These are phyloP conservation scores for Grammothele lineata DNA, from an alignment of 768 basidiomycete species.

Conservation along the genomic window DNA sequence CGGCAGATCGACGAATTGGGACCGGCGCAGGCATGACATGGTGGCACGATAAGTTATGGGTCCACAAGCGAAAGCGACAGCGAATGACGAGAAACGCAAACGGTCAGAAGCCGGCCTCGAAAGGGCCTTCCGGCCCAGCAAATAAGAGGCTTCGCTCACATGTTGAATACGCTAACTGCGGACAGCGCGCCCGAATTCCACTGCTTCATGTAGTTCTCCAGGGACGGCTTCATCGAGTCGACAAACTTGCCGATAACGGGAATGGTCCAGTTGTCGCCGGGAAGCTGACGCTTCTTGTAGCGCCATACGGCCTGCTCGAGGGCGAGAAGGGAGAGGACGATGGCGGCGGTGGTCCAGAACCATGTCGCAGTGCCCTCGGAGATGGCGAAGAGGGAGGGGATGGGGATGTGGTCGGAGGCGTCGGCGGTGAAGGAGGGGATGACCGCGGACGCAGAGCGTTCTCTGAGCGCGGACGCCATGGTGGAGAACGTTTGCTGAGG, in stretches of 20 bases:
- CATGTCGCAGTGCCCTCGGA: conserved; percentile 36
- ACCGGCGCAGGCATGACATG: too few relatives aligned
- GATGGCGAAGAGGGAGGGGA: conserved; percentile 40
- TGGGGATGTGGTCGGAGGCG: conserved; percentile 42
- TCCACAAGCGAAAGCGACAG: neutral
- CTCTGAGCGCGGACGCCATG: conserved; percentile 32
- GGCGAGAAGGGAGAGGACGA: conserved; percentile 71
- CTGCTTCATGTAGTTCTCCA: conserved; percentile 89
- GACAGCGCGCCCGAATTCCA: conserved; percentile 90
- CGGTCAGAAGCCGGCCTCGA: conserved; percentile 13
- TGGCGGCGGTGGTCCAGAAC: conserved; percentile 64
- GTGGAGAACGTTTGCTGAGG: neutral
- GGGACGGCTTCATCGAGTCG: conserved; percentile 85
- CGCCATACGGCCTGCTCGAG: conserved; percentile 90
- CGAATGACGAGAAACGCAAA: neutral
- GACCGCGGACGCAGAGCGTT: conserved; percentile 30
- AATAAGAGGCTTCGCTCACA: conserved; percentile 41
- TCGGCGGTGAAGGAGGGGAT: conserved; percentile 42
- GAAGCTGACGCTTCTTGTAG: conserved; percentile 82
- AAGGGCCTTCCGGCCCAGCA: neutral
- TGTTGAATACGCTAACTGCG: conserved; percentile 95
- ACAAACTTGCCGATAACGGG: conserved; percentile 97
- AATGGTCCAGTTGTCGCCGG: conserved; percentile 89
- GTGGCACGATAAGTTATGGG: neutral
- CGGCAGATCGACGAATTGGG: neutral